Evolutionary conservation across 2,329 filamentous ascomycete species (phyloP).

Genomic region (Trichothecium roseum): DNA sequence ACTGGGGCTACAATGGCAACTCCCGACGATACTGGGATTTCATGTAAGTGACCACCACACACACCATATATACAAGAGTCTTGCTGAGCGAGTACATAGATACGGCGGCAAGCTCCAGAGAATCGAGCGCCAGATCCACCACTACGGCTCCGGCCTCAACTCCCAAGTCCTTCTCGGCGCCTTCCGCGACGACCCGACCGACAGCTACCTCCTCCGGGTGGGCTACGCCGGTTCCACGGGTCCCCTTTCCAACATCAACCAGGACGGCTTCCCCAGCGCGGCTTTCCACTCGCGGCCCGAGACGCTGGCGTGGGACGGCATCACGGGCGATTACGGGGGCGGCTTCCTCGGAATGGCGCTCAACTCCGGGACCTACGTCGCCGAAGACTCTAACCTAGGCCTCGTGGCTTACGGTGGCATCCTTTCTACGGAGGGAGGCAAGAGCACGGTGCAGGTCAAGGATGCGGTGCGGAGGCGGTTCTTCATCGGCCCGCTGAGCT

Average conservation of each 20-base stretch:
- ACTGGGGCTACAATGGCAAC: constrained; percentile 55
- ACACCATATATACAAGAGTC: background rate
- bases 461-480: constrained; percentile 36
- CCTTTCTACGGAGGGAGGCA: constrained; percentile 13
- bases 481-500: constrained; percentile 34
- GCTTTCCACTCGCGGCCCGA: constrained; percentile 49
- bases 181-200: constrained; percentile 33
- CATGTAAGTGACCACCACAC: constrained; percentile 21
- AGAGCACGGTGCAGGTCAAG: constrained; percentile 25
- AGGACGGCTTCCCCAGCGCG: constrained; percentile 41
- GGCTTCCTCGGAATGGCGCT: constrained; percentile 41
- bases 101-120: constrained; percentile 30
- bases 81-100: constrained; percentile 10
- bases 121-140: constrained; percentile 39
- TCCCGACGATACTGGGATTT: constrained; percentile 52
- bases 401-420: constrained; percentile 39
- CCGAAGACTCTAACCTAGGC: constrained; percentile 31
- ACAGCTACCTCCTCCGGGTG: constrained; percentile 39
- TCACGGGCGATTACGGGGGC: constrained; percentile 46
- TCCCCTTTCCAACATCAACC: constrained; percentile 41
- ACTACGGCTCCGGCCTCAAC: constrained; percentile 51
- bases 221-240: constrained; percentile 44
- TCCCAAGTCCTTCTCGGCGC: constrained; percentile 41
- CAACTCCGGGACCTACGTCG: constrained; percentile 38
- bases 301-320: constrained; percentile 43